A percentile compares a stretch with the other conserved stretches of the same genome.
phyloP scores from a whole-genome alignment of 768 basidiomycete genomes.

The Boletus subcaerulescens region DNA sequence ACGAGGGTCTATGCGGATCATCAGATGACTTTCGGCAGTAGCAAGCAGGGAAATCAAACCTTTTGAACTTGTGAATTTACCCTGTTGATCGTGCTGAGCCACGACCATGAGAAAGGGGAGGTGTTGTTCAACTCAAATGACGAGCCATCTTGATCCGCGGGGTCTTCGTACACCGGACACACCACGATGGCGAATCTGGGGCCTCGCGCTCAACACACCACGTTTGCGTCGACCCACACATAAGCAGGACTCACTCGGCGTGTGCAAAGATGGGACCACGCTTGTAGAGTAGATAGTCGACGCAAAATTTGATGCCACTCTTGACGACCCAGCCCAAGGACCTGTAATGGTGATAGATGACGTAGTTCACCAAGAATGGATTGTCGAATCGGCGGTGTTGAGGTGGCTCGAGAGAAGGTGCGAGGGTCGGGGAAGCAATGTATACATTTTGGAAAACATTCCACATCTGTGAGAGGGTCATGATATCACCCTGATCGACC shows the following conservation, averaged over 20 bases:
- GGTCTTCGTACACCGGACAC: slow-evolving; percentile 87
- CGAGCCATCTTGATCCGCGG: slow-evolving; percentile 62
- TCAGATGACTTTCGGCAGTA: neutral
- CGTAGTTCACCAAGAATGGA: slow-evolving; percentile 88
- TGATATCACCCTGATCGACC: slow-evolving; percentile 44
- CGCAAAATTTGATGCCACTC: slow-evolving; percentile 95
- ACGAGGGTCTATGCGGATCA: slow-evolving; percentile 69
- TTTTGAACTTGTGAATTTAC: slow-evolving; percentile 98
- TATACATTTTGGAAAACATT: slow-evolving; percentile 57
- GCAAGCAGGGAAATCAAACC: slow-evolving; percentile 49
- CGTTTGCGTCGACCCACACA: too few species aligned
- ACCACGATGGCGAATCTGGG: slow-evolving; percentile 86
- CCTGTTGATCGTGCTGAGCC: slow-evolving; percentile 95
- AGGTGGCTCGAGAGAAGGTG: slow-evolving; percentile 26
- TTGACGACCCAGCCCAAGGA: slow-evolving; percentile 97
- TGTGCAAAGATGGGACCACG: slow-evolving; percentile 93
- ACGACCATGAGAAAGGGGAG: slow-evolving; percentile 83
- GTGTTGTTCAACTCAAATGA: slow-evolving; percentile 63
- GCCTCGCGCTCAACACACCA: neutral
- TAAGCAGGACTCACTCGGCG: slow-evolving; percentile 69
- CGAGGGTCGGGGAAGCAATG: slow-evolving; percentile 37
- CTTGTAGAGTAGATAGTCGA: slow-evolving; percentile 92
- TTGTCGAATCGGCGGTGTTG: slow-evolving; percentile 68
- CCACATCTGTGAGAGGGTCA: slow-evolving; percentile 63
- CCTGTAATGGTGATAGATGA: slow-evolving; percentile 91